Evolutionary conservation across 1,284 basidiomycete genomes (phyloP), one percentile per base, ranked within the genome.

Genomic region (Fomitiporia mediterranea): DNA sequence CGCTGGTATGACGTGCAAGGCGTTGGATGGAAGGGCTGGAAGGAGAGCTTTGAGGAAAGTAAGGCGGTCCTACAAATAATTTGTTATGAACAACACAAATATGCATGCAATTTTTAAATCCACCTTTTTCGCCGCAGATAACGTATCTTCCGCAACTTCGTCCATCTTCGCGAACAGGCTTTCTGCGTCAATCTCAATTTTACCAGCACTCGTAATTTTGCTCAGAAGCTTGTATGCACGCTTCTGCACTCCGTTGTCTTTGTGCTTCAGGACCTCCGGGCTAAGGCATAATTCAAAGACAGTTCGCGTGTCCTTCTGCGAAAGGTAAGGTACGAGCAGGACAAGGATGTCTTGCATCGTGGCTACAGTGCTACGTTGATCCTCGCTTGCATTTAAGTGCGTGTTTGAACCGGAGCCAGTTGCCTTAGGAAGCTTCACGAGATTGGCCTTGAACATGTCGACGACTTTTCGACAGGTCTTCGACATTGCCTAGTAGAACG

Each of bases 221-320:
- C 88, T 80, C 4, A 99, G 76, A 19, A 92, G 83, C 66, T 95
- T 89, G 74, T 99, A 99, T 15, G 86, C 89, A 63, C 96, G 92
- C 73, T 99, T 99, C 74, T 99, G 97, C 1, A 98, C 84, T 1
- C 85, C 91, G 50, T 90, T 91, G 64, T 98, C 92, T 61, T 77
- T 79, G 66, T 83, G 84, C 43, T 78, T 79, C 1, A 93, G 71
- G 4, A 93, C 79, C 28, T 82, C 77, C 2, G 76, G 67, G 1
- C 78, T 74, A 27, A 88, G 72, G 60, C 78, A 86, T 25, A 86
- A 67, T 23, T 81, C 72, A 69, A 94, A 88, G 37, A 94, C 76
- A 2, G 76, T 73, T 7, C 73, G 72, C 1, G 82, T 80, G 62
- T 91, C 86, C 4, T 73, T 65, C 0, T 70, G 56, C 0, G 84